Evolutionary conservation across 2,329 filamentous ascomycete genomes (phyloP).

Genomic region (Mycosphaerelloides madeirae): DNA sequence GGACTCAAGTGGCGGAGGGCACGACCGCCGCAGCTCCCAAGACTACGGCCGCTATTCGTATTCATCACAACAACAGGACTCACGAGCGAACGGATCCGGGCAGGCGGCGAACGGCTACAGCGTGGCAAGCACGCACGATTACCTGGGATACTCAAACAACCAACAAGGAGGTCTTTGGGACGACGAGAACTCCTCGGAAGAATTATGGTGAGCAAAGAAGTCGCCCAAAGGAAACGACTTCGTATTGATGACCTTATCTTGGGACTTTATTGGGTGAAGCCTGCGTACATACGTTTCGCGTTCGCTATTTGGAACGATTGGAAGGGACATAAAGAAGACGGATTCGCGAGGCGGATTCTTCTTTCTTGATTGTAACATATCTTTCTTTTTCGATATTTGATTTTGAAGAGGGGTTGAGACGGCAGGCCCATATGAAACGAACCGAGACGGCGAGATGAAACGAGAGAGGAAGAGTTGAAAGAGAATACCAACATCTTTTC

Average conservation of each 20-base stretch:
- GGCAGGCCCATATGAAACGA: neutral
- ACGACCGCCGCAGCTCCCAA: slow-evolving; percentile 22
- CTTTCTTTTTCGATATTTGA: neutral
- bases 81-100: slow-evolving; percentile 16
- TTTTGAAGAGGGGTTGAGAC: no score
- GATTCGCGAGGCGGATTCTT: neutral
- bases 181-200: slow-evolving; percentile 27
- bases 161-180: slow-evolving; percentile 28
- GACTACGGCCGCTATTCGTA: slow-evolving; percentile 22
- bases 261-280: no score
- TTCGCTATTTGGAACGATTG: no score
- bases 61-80: slow-evolving; percentile 5
- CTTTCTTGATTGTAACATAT: slow-evolving; percentile 2
- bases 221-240: no score
- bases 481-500: no score
- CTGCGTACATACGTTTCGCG: no score
- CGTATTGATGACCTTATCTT: no score
- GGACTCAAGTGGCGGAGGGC: slow-evolving; percentile 11
- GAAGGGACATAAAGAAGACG: no score
- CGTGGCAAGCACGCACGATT: slow-evolving; percentile 32
- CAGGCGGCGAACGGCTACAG: slow-evolving; percentile 23
- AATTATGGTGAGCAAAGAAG: slow-evolving; percentile 25
- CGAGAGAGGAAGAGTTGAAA: no score
- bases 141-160: slow-evolving; percentile 31
- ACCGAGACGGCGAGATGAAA: neutral